Conservation (phyloP, 768 basidiomycete species). For the Amanita jacksonii region DNA sequence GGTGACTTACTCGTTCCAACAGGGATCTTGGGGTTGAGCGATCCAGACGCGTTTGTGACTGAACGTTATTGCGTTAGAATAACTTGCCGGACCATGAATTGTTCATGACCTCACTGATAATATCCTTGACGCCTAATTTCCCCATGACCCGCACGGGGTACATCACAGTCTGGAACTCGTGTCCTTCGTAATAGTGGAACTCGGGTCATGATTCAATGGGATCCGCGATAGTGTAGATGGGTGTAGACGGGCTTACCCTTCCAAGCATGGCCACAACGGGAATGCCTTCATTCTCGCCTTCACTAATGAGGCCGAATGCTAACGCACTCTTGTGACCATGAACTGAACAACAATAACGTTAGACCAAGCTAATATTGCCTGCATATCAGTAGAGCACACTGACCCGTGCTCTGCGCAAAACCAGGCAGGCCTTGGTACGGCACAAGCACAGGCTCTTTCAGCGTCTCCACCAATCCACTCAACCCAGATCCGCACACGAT, state of each 20-base stretch:
- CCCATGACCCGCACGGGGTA: conserved; percentile 79
- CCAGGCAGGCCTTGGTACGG: conserved; percentile 64
- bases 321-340: conserved; percentile 73
- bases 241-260: conserved; percentile 37
- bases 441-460: conserved; percentile 49
- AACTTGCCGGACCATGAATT: neutral
- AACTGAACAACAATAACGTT: too few species aligned
- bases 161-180: conserved; percentile 54
- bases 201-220: conserved; percentile 19
- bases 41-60: conserved; percentile 90
- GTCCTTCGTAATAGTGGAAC: conserved; percentile 87
- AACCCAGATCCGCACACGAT: conserved; percentile 87
- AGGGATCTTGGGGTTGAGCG: conserved; percentile 59
- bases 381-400: conserved; percentile 10
- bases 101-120: conserved; percentile 45
- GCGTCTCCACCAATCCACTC: conserved; percentile 55
- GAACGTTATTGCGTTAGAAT: neutral
- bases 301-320: conserved; percentile 72
- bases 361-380: too few species aligned
- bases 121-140: conserved; percentile 58
- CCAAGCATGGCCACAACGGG: conserved; percentile 90
- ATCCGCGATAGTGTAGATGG: neutral
- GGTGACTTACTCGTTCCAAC: conserved; percentile 70
- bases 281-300: conserved; percentile 46
- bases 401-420: conserved; percentile 72